Evolutionary conservation across 495 filamentous ascomycete species (phyloP).

Genomic region (Terfezia claveryi): DNA sequence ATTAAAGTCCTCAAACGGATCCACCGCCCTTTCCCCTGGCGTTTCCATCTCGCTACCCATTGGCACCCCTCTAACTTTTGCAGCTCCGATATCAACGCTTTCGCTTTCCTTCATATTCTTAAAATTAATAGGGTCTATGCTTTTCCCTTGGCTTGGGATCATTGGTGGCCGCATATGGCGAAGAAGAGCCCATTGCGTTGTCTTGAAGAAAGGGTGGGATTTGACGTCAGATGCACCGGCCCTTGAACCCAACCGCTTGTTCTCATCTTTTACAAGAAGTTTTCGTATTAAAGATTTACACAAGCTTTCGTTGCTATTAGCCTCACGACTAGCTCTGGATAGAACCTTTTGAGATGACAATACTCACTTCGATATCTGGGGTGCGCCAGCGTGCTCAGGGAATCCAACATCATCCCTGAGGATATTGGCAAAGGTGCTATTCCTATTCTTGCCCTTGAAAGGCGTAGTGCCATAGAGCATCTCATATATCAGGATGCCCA

Average conservation of each 20-base stretch:
- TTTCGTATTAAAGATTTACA: conserved; percentile 96
- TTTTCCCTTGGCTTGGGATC: conserved; percentile 77
- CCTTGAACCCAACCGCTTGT: conserved; percentile 76
- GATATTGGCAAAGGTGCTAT: conserved; percentile 95
- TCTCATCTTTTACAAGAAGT: conserved; percentile 92
- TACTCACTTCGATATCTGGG: conserved; percentile 75
- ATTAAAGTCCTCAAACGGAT: conserved; percentile 98
- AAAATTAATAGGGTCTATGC: conserved; percentile 88
- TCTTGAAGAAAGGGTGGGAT: conserved; percentile 83
- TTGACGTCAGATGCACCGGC: conserved; percentile 96
- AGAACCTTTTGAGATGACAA: not conserved
- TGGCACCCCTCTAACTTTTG: conserved; percentile 51
- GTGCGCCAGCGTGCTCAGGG: conserved; percentile 64
- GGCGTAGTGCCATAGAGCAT: conserved; percentile 98
- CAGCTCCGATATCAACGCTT: conserved; percentile 72
- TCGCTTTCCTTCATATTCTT: conserved; percentile 92
- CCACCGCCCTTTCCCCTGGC: conserved; percentile 60
- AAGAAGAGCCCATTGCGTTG: conserved; percentile 88
- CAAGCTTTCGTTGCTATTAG: conserved; percentile 29
- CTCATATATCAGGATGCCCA: conserved; percentile 91
- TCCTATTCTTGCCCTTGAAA: conserved; percentile 98
- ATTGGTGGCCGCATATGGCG: conserved; percentile 98
- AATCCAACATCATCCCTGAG: conserved; percentile 85
- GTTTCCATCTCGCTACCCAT: conserved; percentile 69
- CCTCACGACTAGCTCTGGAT: too few relatives aligned